Evolutionary conservation across 2,329 filamentous ascomycete species (phyloP).

Genomic region (Alternaria brassicicola): DNA sequence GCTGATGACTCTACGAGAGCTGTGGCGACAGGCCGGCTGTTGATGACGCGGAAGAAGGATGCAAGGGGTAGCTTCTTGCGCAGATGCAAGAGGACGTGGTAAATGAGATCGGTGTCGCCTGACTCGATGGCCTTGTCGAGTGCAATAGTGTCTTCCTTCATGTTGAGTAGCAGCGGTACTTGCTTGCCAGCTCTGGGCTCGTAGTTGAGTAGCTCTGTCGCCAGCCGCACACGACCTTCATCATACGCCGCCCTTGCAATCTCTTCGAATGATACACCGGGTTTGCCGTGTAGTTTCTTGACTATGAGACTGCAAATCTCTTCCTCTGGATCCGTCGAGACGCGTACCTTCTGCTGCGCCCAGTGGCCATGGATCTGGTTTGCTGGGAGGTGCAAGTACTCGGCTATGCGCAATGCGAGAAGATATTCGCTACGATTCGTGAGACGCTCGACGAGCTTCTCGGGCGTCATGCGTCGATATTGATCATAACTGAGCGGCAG

Average conservation of each 20-base stretch:
- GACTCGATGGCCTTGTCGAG: conserved; percentile 96
- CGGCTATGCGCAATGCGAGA: conserved; percentile 84
- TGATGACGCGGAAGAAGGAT: conserved; percentile 91
- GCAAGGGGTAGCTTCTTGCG: conserved; percentile 90
- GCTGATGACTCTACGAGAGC: conserved; percentile 89
- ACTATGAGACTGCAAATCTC: conserved; percentile 86
- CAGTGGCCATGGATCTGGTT: conserved; percentile 95
- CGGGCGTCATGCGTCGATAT: conserved; percentile 87
- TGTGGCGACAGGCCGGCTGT: conserved; percentile 80
- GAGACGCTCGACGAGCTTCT: conserved; percentile 82
- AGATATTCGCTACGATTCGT: conserved; percentile 91
- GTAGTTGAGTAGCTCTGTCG: conserved; percentile 88
- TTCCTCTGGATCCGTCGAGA: conserved; percentile 84
- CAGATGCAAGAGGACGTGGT: conserved; percentile 83
- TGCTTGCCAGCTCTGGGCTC: conserved; percentile 95
- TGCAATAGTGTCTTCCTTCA: conserved; percentile 95
- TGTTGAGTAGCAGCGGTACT: conserved; percentile 87
- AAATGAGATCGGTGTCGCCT: conserved; percentile 91
- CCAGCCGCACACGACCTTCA: conserved; percentile 86
- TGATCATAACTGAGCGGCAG: conserved; percentile 92
- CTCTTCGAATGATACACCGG: conserved; percentile 92
- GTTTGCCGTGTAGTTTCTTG: conserved; percentile 82
- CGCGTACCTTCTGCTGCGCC: conserved; percentile 91
- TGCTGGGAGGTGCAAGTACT: conserved; percentile 83
- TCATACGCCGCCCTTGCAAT: conserved; percentile 94